Evolutionary conservation across 257 asterid genomes (phyloP).

Genomic region (Echites panduratus): DNA sequence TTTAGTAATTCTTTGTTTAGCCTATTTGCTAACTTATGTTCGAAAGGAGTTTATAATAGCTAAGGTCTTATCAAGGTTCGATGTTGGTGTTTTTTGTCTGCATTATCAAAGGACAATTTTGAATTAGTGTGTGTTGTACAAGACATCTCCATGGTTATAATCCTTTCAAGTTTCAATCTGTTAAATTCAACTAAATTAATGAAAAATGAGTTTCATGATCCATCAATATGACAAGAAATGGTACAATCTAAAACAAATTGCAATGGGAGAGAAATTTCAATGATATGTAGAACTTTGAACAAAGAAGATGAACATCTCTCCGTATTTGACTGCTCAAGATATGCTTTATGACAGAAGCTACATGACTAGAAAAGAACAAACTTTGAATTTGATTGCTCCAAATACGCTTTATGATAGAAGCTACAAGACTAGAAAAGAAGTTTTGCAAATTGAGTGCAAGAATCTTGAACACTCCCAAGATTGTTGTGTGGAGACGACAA

Average conservation of each 20-base stretch:
- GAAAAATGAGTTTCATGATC: not conserved
- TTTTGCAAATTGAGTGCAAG: no score
- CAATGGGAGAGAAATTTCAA: no score
- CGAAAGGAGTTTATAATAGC: not conserved
- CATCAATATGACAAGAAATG: not conserved
- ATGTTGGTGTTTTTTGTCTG: not conserved
- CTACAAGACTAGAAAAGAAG: no score
- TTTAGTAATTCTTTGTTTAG: not conserved
- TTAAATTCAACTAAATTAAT: not conserved
- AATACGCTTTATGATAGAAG: no score
- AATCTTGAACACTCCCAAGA: no score
- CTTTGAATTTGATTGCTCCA: no score
- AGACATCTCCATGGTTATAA: not conserved
- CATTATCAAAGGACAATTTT: not conserved
- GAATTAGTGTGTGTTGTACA: not conserved
- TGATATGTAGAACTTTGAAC: not conserved
- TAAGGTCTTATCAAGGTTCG: not conserved
- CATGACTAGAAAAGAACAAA: no score
- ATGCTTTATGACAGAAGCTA: no score
- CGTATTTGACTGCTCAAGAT: no score
- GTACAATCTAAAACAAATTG: not conserved
- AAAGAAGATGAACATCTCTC: not conserved
- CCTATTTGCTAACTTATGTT: not conserved
- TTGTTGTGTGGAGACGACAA: no score
- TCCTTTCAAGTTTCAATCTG: not conserved